Evolutionary conservation across 148 eudicot species (phyloP).

Genomic region (Chenopodium album): DNA sequence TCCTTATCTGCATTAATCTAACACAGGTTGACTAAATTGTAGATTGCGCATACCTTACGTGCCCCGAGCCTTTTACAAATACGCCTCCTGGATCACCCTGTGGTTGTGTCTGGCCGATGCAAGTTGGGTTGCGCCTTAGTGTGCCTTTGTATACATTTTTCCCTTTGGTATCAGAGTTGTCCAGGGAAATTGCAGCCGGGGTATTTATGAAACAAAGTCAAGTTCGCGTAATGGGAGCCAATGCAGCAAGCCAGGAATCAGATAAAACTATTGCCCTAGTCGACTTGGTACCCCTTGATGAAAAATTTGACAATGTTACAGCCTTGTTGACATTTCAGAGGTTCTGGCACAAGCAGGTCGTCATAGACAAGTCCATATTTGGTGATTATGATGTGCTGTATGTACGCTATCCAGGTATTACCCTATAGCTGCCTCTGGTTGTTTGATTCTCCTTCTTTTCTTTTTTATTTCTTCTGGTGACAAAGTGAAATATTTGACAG

Average conservation of each 20-base stretch:
- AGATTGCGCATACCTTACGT: conserved; percentile 71
- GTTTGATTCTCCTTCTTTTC: neutral
- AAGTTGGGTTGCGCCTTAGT: conserved; percentile 73
- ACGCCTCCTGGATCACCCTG: conserved; percentile 79
- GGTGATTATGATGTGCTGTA: conserved; percentile 78
- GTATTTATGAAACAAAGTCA: conserved; percentile 64
- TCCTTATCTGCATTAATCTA: conserved; percentile 5
- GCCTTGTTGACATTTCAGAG: conserved; percentile 54
- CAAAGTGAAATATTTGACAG: neutral
- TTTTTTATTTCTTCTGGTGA: neutral
- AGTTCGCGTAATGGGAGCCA: conserved; percentile 94
- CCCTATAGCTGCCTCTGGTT: conserved; percentile 1
- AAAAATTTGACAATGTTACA: conserved; percentile 60
- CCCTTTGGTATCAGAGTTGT: conserved; percentile 77
- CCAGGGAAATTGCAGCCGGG: conserved; percentile 66
- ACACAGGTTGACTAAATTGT: conserved; percentile 17
- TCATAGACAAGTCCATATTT: conserved; percentile 50
- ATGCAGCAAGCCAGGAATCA: conserved; percentile 56
- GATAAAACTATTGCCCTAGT: conserved; percentile 69
- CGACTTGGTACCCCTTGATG: conserved; percentile 76
- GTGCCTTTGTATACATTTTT: conserved; percentile 71
- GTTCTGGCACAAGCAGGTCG: conserved; percentile 72
- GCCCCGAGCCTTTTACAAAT: conserved; percentile 70
- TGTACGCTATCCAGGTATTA: conserved; percentile 75
- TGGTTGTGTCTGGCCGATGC: conserved; percentile 79